Evolutionary conservation across 148 eudicot genomes (phyloP).

Genomic region (Rhododendron ovatum): DNA sequence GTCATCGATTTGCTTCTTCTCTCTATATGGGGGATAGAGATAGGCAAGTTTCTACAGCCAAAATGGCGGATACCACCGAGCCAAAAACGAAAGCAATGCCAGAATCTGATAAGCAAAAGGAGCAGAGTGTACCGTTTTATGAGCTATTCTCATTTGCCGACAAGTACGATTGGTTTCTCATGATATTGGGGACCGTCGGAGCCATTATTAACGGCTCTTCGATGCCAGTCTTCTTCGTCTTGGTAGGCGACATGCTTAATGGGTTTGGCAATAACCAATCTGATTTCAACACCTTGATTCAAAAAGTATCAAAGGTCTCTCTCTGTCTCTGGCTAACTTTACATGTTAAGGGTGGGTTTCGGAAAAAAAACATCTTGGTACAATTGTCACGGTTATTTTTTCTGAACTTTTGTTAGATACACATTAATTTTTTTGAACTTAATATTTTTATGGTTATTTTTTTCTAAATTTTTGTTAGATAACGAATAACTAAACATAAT

Average conservation of each 20-base stretch:
- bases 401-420: too few relatives aligned
- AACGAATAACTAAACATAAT: too few relatives aligned
- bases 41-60: background rate
- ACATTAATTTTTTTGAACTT: too few relatives aligned
- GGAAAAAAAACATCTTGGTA: background rate
- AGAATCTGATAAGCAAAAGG: background rate
- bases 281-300: conserved; percentile 73
- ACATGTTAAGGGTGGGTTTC: background rate
- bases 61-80: background rate
- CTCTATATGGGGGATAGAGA: background rate
- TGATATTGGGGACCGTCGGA: background rate
- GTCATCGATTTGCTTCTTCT: background rate
- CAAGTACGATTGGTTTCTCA: background rate
- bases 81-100: background rate
- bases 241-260: conserved; percentile 77
- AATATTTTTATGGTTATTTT: too few relatives aligned
- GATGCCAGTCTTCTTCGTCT: background rate
- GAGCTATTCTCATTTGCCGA: background rate
- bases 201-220: background rate
- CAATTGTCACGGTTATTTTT: too few relatives aligned
- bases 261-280: conserved; percentile 90
- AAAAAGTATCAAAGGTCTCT: conserved; percentile 88
- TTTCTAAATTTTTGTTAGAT: too few relatives aligned
- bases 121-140: background rate
- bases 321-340: background rate